Conservation (phyloP, 805 yeast species). For the Wickerhamiella galacta region DNA sequence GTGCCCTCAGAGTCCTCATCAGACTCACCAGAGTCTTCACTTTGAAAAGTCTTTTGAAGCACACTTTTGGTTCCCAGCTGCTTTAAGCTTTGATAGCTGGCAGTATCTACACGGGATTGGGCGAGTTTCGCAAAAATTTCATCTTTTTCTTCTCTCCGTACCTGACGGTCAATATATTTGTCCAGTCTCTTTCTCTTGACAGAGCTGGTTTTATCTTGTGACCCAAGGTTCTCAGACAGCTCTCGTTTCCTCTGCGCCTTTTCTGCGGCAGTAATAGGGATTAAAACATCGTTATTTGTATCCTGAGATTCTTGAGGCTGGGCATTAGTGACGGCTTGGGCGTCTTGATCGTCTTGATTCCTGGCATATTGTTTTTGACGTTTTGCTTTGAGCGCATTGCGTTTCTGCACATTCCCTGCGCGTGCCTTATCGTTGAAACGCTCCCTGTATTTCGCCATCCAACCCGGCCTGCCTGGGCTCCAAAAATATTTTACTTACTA, state of each 20-base stretch:
- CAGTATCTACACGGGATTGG: slow-evolving; percentile 50
- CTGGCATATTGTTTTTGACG: slow-evolving; percentile 50
- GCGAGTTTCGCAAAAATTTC: slow-evolving; percentile 53
- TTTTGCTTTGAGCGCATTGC: slow-evolving; percentile 46
- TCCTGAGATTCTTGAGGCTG: slow-evolving; percentile 19
- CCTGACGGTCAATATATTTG: slow-evolving; percentile 45
- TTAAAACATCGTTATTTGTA: slow-evolving; percentile 42
- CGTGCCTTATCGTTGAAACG: slow-evolving; percentile 78
- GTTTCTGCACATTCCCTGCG: slow-evolving; percentile 67
- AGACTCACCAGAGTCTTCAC: slow-evolving; percentile 63
- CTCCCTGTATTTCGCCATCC: slow-evolving; percentile 68
- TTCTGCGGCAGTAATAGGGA: slow-evolving; percentile 51
- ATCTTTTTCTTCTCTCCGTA: slow-evolving; percentile 47
- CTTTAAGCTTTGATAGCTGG: slow-evolving; percentile 54
- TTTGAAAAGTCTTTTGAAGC: slow-evolving; percentile 49
- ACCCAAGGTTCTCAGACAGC: slow-evolving; percentile 38
- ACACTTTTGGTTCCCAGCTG: slow-evolving; percentile 55
- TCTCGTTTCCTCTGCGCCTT: slow-evolving; percentile 47
- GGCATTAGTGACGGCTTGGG: slow-evolving; percentile 7
- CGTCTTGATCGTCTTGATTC: slow-evolving; percentile 11
- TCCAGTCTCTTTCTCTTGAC: slow-evolving; percentile 66
- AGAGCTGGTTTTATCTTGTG: slow-evolving; percentile 51
- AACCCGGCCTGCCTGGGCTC: not conserved
- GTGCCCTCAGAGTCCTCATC: slow-evolving; percentile 59
- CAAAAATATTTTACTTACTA: not conserved